A percentile compares a stretch with the other conserved stretches of the same genome.
Evolutionary conservation across 2,329 filamentous ascomycete genomes (phyloP).

Genomic region (Trichoderma citrinoviride): DNA sequence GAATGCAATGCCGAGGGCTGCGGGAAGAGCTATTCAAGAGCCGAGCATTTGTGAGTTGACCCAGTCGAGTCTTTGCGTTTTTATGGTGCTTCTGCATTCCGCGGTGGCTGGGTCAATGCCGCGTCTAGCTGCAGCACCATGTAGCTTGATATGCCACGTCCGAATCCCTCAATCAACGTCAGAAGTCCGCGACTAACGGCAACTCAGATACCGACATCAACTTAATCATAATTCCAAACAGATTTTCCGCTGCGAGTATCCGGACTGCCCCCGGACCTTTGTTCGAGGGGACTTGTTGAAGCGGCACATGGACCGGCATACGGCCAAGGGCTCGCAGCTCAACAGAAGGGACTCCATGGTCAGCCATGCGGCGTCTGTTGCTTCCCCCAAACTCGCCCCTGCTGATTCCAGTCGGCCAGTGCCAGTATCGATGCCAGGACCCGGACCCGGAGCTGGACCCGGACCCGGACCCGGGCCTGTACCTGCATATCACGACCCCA

Average conservation of each 20-base stretch:
- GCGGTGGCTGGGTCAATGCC: neutral
- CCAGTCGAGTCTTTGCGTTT: conserved; percentile 29
- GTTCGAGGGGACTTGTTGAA: conserved; percentile 91
- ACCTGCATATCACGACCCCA: conserved; percentile 31
- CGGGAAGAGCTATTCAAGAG: conserved; percentile 93
- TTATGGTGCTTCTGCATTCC: neutral
- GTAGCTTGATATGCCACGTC: neutral
- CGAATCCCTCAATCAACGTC: neutral
- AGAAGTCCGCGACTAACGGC: conserved; percentile 15
- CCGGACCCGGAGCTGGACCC: neutral
- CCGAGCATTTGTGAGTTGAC: conserved; percentile 77
- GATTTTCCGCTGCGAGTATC: conserved; percentile 90
- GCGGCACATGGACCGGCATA: conserved; percentile 77
- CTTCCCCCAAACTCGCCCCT: conserved; percentile 38
- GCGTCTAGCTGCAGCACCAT: neutral
- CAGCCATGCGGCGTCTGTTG: conserved; percentile 35
- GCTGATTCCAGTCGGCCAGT: conserved; percentile 46
- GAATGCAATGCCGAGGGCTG: conserved; percentile 84
- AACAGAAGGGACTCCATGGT: conserved; percentile 64
- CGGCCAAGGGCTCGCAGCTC: conserved; percentile 72
- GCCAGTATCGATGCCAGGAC: conserved; percentile 35
- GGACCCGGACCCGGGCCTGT: neutral
- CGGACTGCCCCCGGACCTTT: conserved; percentile 85
- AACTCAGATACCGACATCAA: conserved; percentile 74
- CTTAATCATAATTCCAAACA: conserved; percentile 95